Base-by-base conservation (phyloP, 345 rosid genomes). In the Draba incana region DNA sequence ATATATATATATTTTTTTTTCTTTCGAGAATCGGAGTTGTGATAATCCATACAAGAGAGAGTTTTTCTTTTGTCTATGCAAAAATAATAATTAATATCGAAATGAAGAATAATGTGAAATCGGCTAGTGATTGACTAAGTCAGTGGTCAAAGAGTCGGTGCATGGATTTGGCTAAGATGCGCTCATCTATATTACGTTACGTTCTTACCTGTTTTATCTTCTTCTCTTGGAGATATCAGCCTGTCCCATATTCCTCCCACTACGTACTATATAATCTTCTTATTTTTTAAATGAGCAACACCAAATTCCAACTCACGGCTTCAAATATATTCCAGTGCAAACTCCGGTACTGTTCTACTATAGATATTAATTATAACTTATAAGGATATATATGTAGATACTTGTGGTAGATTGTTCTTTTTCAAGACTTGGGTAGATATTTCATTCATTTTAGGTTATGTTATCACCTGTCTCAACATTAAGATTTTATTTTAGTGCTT, bases 111-210 rank as follows among this genome's bases (percentile, higher is more conserved):
- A 52, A 62, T 72, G 70, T 56, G 70, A 64, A 64, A 44, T 55
- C 58, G 71, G 71, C 30, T 57, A 14, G 53, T 20, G 66, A 58
- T 57, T 57, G 71, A 72, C 70, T 39, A 56, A 72, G 76, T 72
- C 66, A 73, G 55, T 52, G 69, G 75, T 73, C 77, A 73, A 35
- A 73, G 27, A 60, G 66, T 65, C 77, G 77, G 77, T 66, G 77
- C 71, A 73, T 57, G 77, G 20, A 65, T 38, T 20, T 48, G 3
- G 58, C 53, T 56, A 64, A 27, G 42, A 64, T 72, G 66, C 70
- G 70, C 76, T 47, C 47, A 30, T 71, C 14, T 11, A 11, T 57
- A 71, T 47, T 35, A 55, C 65, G 65, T 57, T 28, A 56, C 58
- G 55, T 70, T 70, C 62, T 60, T 60, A 63, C 70, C 41, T 47